Evolutionary conservation across 768 basidiomycete genomes (phyloP).

Genomic region (Agaricus bisporus): DNA sequence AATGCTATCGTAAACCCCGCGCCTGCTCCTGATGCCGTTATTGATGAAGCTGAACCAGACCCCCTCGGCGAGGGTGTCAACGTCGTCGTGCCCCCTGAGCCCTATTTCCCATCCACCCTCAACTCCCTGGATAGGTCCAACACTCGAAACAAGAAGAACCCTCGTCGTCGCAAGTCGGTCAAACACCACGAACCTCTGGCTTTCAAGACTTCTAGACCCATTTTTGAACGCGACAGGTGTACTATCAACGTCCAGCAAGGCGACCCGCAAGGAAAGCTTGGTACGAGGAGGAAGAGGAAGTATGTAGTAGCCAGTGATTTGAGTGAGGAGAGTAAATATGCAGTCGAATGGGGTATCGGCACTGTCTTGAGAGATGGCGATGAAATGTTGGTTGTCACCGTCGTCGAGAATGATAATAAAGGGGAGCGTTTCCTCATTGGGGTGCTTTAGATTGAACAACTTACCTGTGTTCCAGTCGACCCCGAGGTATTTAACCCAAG

Average conservation of each 20-base stretch:
- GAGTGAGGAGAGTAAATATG: slow-evolving; percentile 90
- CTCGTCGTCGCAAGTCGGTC: slow-evolving; percentile 57
- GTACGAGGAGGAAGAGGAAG: slow-evolving; percentile 49
- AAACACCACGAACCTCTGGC: slow-evolving; percentile 59
- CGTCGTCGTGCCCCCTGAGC: slow-evolving; percentile 77
- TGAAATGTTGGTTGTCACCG: slow-evolving; percentile 84
- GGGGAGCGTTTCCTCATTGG: slow-evolving; percentile 35
- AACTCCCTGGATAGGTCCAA: slow-evolving; percentile 32
- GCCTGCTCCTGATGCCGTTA: slow-evolving; percentile 18
- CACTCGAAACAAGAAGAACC: slow-evolving; percentile 35
- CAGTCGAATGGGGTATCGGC: slow-evolving; percentile 97
- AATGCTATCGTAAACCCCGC: slow-evolving; percentile 52
- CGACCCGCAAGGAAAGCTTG: slow-evolving; percentile 54
- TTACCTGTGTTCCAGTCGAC: slow-evolving; percentile 40
- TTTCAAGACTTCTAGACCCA: slow-evolving; percentile 65
- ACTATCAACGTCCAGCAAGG: slow-evolving; percentile 88
- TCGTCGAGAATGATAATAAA: slow-evolving; percentile 90
- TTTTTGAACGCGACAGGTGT: slow-evolving; percentile 88
- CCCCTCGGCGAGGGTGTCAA: slow-evolving; percentile 91
- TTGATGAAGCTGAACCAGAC: slow-evolving; percentile 65
- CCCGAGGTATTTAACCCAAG: slow-evolving; percentile 61
- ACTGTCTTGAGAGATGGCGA: slow-evolving; percentile 95
- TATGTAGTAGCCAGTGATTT: slow-evolving; percentile 95
- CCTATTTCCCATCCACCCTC: slow-evolving; percentile 73
- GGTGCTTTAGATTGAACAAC: neutral